A percentile compares a stretch with the other conserved stretches of the same genome.
Conservation (phyloP, 83 land plant species). For the Diphasiastrum complanatum region DNA sequence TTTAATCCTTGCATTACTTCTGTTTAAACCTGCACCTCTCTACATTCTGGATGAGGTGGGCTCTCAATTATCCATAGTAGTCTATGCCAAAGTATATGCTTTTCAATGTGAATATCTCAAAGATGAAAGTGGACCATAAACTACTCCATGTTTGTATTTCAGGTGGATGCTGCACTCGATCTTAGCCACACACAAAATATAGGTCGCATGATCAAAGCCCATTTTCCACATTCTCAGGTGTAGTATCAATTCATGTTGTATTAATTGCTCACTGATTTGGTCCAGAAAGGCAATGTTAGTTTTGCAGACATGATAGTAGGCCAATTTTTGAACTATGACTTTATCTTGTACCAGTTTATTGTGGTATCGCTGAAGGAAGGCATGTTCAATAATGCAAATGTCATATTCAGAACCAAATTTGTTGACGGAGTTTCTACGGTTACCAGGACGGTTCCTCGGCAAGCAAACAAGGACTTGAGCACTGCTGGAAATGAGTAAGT, state of each 20-base stretch:
- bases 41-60: slow-evolving; percentile 97
- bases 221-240: slow-evolving; percentile 99
- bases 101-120: not conserved
- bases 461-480: too few species aligned
- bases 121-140: not conserved
- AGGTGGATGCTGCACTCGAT: slow-evolving; percentile 99
- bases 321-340: not conserved
- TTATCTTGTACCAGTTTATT: slow-evolving; percentile 52
- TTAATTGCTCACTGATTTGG: too few species aligned
- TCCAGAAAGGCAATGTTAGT: too few species aligned
- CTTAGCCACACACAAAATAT: slow-evolving; percentile 96
- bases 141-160: slow-evolving; percentile 1
- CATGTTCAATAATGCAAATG: slow-evolving; percentile 99
- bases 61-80: not conserved
- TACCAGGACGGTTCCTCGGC: slow-evolving; percentile 82
- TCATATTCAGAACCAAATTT: slow-evolving; percentile 91
- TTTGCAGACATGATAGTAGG: too few species aligned
- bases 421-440: slow-evolving; percentile 99
- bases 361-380: slow-evolving; percentile 98
- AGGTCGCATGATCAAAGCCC: slow-evolving; percentile 94
- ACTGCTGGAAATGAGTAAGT: too few species aligned
- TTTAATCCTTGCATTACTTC: slow-evolving; percentile 80
- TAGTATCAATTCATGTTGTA: slow-evolving; percentile 2
- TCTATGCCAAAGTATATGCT: not conserved
- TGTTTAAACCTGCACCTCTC: slow-evolving; percentile 95